These are phyloP conservation scores for Fusarium papillatum DNA, from an alignment of 2,329 filamentous ascomycete species.

Conservation along the genomic window DNA sequence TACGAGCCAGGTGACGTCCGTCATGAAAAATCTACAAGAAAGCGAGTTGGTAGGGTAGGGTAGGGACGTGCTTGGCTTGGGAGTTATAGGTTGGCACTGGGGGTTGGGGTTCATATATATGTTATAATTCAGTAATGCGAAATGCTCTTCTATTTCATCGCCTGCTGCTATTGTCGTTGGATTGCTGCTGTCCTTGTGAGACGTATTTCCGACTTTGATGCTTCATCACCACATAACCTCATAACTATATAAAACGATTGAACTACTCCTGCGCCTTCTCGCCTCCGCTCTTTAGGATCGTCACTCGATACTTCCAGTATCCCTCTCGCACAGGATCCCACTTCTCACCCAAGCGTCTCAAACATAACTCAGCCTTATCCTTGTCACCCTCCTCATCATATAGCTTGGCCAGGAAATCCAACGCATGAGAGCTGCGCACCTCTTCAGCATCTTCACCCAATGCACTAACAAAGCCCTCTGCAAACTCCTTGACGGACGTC, in stretches of 20 bases:
- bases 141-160: conserved; percentile 28
- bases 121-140: conserved; percentile 46
- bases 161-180: not conserved
- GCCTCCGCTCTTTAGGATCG: conserved; percentile 41
- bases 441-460: conserved; percentile 62
- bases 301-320: conserved; percentile 82
- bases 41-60: conserved; percentile 26
- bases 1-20: conserved; percentile 39
- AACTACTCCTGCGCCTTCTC: conserved; percentile 19
- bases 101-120: conserved; percentile 37
- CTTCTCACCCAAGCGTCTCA: conserved; percentile 82
- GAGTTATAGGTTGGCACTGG: conserved; percentile 26
- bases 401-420: conserved; percentile 81
- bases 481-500: conserved; percentile 61
- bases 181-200: not conserved
- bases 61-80: conserved; percentile 36
- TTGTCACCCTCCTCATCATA: conserved; percentile 69
- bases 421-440: conserved; percentile 73
- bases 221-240: not conserved
- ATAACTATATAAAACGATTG: not conserved
- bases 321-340: conserved; percentile 93
- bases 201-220: not conserved
- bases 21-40: conserved; percentile 36
- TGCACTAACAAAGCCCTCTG: conserved; percentile 63
- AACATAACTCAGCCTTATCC: conserved; percentile 75